Base-by-base conservation (phyloP, 2,329 filamentous ascomycete species). In the Ceratocystis ficicola region DNA sequence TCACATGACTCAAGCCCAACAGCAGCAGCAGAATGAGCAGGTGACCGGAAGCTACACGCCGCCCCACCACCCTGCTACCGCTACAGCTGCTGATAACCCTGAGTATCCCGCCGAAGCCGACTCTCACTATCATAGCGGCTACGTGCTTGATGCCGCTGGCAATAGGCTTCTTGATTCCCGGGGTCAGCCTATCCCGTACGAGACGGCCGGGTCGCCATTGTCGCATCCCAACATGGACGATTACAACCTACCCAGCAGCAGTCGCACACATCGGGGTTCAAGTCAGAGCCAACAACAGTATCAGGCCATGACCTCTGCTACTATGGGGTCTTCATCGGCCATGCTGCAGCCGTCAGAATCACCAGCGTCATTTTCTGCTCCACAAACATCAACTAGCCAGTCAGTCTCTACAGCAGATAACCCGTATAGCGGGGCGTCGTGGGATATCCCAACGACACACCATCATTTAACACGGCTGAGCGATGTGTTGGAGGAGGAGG, bases 391-490 rank as follows among this genome's bases (percentile, higher is more conserved):
- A 17, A 30, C 52, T 6, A 50, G 61, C 22, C 55, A 50, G 62
- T 22, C 61, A 17, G 55, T 10, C 17, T 59, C 59, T 12, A 28
- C 28, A 10, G 55, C 17, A 8, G 55, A 59, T 57, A 77, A 83
- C 57, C 85, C 82, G 25, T 90, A 86, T 74, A 85, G 80, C 6
- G 82, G 83, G 1, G 81, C 85, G 1, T 86, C 83, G 17, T 95
- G 90, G 89, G 89, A 94, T 69, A 77, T 78, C n/a, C 78, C 90
- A 69, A 86, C 87, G 28, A 82, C 86, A 66, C 91, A 95, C 74
- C 89, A 94, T 70, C 90, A 96, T 75, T 91, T 91, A 0, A 95
- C 91, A 7, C 80, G 92, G 66, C 78, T 96, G 69, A 95, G 90
- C 74, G 91, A 95, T 75, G 91, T 96, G 32, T 81, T 94, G 36